Evolutionary conservation across 345 rosid species (phyloP).

Genomic region (Streptanthus diversifolius): DNA sequence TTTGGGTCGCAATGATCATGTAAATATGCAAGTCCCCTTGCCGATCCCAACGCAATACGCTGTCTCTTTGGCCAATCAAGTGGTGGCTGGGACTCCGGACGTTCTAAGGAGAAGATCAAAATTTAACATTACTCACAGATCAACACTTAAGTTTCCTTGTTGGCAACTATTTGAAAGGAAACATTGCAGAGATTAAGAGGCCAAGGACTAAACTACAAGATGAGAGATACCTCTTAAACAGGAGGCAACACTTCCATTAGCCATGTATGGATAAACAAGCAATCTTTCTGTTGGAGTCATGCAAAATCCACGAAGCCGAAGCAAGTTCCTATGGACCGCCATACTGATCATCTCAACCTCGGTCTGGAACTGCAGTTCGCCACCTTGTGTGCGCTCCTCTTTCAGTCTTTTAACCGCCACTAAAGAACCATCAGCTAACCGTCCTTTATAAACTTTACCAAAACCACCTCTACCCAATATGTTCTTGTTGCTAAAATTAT

Average conservation of each 20-base stretch:
- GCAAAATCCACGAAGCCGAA: constrained; percentile 81
- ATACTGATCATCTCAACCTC: constrained; percentile 99
- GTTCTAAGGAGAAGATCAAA: constrained; percentile 27
- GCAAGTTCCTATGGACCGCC: constrained; percentile 93
- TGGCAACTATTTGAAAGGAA: background rate
- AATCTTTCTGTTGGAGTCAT: constrained; percentile 82
- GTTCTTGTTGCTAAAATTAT: constrained; percentile 82
- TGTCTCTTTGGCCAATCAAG: constrained; percentile 94
- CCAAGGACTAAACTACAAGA: background rate
- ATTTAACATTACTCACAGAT: background rate
- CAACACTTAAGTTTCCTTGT: background rate
- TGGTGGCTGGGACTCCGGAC: constrained; percentile 43
- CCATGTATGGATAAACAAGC: constrained; percentile 92
- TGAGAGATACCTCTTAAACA: constrained; percentile 75
- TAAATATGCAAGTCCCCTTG: constrained; percentile 81
- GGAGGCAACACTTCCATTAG: constrained; percentile 93
- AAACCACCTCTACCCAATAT: constrained; percentile 94
- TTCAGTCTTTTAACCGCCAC: constrained; percentile 95
- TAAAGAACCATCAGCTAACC: constrained; percentile 69
- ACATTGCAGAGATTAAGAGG: background rate
- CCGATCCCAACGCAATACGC: constrained; percentile 93
- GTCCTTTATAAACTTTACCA: constrained; percentile 89
- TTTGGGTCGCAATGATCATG: constrained; percentile 99
- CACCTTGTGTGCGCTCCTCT: constrained; percentile 76
- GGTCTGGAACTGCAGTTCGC: constrained; percentile 84